Conservation (phyloP, 2,329 filamentous ascomycete genomes). For the Sordariomycetes sp. region DNA sequence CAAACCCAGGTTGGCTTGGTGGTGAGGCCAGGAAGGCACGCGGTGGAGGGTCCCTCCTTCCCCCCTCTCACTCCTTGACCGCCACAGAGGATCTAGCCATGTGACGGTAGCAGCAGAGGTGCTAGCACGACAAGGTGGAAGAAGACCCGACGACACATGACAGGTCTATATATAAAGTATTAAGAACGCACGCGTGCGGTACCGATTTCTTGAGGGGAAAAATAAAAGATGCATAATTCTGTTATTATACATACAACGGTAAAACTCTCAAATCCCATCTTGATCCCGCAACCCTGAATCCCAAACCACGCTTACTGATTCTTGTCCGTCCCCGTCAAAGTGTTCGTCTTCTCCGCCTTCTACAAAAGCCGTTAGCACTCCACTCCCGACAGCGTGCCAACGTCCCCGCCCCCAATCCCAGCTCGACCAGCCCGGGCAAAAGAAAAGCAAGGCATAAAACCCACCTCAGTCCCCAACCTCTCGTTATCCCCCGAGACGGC, state of each 20-base stretch:
- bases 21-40: neutral
- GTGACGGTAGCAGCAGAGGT: neutral
- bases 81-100: neutral
- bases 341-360: constrained; percentile 2
- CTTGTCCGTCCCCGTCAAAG: neutral
- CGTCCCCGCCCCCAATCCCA: no score
- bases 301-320: neutral
- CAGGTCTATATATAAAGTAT: no score
- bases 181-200: no score
- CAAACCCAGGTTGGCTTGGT: neutral
- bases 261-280: neutral
- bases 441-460: neutral
- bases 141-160: no score
- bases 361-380: neutral
- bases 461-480: constrained; percentile 3
- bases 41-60: neutral
- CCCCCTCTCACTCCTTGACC: neutral
- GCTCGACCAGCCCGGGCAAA: neutral
- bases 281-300: neutral
- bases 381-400: neutral
- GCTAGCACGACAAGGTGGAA: neutral
- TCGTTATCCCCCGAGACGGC: neutral
- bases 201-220: no score
- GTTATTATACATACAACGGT: neutral
- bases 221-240: no score